phyloP scores from a whole-genome alignment of 129 eudicot genomes.

The Heracleum sosnowskyi region DNA sequence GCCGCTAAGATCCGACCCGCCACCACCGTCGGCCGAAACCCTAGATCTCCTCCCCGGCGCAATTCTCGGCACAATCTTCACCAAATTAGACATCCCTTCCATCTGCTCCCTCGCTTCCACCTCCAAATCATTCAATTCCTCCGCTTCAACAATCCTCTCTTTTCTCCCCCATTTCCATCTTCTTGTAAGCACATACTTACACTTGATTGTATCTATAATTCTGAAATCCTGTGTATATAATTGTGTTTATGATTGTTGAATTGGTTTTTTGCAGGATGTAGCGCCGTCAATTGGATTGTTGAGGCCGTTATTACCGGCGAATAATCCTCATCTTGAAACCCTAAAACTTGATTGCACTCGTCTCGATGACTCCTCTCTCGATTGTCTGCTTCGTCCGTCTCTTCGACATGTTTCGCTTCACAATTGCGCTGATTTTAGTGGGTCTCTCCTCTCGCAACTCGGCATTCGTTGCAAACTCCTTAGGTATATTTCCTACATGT shows the following conservation, averaged over 20 bases:
- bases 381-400: conserved; percentile 56
- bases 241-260: not conserved
- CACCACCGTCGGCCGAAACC: conserved; percentile 6
- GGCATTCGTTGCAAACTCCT: conserved; percentile 64
- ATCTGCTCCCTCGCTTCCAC: conserved; percentile 75
- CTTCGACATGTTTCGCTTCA: conserved; percentile 62
- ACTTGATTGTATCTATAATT: not conserved
- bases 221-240: not conserved
- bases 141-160: conserved; percentile 50
- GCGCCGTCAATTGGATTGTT: conserved; percentile 60
- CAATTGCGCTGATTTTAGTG: conserved; percentile 72
- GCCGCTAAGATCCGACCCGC: conserved; percentile 17
- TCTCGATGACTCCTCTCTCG: conserved; percentile 66
- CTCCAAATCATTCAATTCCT: conserved; percentile 45
- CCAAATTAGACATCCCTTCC: conserved; percentile 75
- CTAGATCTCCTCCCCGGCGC: conserved; percentile 69
- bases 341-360: conserved; percentile 72
- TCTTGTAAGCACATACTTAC: conserved; percentile 25
- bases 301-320: conserved; percentile 49
- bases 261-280: conserved; percentile 36
- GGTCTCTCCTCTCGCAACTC: conserved; percentile 59
- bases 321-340: conserved; percentile 44
- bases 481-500: conserved; percentile 27
- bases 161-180: conserved; percentile 76
- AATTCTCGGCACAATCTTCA: conserved; percentile 55